phyloP scores from a whole-genome alignment of 345 rosid species.

The Conringia planisiliqua region DNA sequence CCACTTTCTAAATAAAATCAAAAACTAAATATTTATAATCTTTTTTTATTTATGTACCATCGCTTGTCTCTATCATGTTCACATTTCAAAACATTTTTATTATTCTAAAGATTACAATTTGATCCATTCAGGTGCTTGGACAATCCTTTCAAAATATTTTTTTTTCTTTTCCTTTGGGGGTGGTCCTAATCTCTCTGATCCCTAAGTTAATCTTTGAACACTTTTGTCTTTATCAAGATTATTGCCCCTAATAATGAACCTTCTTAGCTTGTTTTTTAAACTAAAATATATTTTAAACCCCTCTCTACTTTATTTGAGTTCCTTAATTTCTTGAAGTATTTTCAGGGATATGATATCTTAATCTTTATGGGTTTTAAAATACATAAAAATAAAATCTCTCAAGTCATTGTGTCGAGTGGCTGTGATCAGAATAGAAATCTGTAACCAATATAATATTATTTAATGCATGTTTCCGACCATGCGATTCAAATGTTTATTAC shows the following conservation, averaged over 20 bases:
- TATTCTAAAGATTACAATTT: slow-evolving; percentile 2
- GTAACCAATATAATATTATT: not conserved
- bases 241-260: slow-evolving; percentile 27
- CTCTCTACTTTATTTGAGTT: slow-evolving; percentile 15
- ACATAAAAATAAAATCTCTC: not conserved
- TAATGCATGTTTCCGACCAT: not conserved
- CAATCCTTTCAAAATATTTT: slow-evolving; percentile 3
- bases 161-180: not conserved
- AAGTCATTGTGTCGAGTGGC: not conserved
- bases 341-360: slow-evolving; percentile 1
- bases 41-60: not conserved
- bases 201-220: slow-evolving; percentile 29
- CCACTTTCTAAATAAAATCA: not conserved
- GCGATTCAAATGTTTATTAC: not conserved
- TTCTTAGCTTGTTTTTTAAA: not conserved
- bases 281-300: not conserved
- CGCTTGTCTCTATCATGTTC: slow-evolving; percentile 30
- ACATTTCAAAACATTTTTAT: not conserved
- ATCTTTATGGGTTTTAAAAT: not conserved
- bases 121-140: slow-evolving; percentile 30
- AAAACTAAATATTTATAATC: not conserved
- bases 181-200: slow-evolving; percentile 35
- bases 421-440: not conserved
- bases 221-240: slow-evolving; percentile 35
- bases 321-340: slow-evolving; percentile 30